Conservation (phyloP, 768 basidiomycete genomes). For the Boletus rubescentipes region DNA sequence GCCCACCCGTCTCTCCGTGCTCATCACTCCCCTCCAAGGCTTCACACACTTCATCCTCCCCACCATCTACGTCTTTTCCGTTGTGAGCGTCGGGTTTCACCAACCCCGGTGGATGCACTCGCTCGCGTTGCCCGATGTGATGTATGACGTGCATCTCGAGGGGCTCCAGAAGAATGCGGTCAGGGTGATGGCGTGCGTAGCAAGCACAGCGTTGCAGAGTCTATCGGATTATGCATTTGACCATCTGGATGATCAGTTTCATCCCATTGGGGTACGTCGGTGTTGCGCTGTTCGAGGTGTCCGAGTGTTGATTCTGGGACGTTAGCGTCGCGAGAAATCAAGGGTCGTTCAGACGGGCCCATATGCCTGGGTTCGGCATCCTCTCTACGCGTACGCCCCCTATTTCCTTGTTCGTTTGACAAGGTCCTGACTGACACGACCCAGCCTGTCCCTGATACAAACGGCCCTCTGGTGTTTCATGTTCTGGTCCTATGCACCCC, state of each 20-base stretch:
- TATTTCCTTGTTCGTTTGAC: background rate
- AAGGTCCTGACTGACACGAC: background rate
- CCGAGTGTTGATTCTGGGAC: too few relatives aligned
- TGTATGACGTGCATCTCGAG: background rate
- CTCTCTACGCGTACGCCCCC: conserved; percentile 9
- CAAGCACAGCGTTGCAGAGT: background rate
- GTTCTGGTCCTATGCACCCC: conserved; percentile 12
- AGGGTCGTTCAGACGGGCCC: conserved; percentile 14
- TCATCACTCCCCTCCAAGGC: background rate
- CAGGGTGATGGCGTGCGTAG: background rate
- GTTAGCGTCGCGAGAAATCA: conserved; percentile 9
- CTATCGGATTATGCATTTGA: background rate
- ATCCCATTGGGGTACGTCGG: conserved; percentile 2
- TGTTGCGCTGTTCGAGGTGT: too few relatives aligned
- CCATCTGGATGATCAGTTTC: conserved; percentile 8
- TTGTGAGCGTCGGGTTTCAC: background rate
- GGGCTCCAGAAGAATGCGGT: background rate
- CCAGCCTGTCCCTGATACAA: background rate
- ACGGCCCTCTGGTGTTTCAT: background rate
- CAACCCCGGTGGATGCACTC: conserved; percentile 2
- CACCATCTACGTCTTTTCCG: background rate
- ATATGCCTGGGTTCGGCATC: conserved; percentile 15
- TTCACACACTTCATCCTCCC: background rate
- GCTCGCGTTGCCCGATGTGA: background rate
- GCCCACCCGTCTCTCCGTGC: background rate